Evolutionary conservation across 1,284 basidiomycete genomes (phyloP).

Genomic region (Ceratobasidium sp.): DNA sequence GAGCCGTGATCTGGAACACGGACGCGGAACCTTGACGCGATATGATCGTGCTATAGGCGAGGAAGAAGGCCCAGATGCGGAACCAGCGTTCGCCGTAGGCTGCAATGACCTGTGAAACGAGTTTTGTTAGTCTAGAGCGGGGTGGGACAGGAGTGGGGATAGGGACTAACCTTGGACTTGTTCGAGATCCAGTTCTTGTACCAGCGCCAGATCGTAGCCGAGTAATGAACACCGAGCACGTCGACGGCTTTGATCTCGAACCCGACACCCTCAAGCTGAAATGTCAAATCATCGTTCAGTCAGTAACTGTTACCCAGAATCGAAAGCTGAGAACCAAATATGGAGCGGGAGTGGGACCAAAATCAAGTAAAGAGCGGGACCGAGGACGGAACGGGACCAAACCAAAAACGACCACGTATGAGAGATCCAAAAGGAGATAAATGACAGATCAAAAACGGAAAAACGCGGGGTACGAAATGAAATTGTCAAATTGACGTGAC

Average conservation of each 20-base stretch:
- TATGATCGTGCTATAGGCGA: conserved; percentile 83
- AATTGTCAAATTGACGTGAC: no score
- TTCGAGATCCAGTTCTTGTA: conserved; percentile 96
- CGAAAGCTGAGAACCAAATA: no score
- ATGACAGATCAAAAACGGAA: no score
- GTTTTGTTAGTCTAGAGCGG: conserved; percentile 11
- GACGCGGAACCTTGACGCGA: conserved; percentile 85
- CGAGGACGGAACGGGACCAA: no score
- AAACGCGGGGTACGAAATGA: no score
- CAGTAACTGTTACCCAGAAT: background rate
- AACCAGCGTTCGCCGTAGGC: conserved; percentile 71
- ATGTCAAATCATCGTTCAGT: conserved; percentile 22
- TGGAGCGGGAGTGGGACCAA: no score
- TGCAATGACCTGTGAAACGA: conserved; percentile 15
- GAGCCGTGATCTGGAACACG: conserved; percentile 95
- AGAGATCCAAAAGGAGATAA: no score
- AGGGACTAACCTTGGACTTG: conserved; percentile 95
- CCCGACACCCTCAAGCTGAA: conserved; percentile 87
- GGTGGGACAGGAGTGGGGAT: no score
- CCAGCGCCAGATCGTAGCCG: conserved; percentile 93
- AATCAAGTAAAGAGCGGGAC: no score
- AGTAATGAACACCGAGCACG: conserved; percentile 97
- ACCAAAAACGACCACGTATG: no score
- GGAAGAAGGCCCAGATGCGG: conserved; percentile 92
- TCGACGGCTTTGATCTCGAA: conserved; percentile 98